phyloP scores from a whole-genome alignment of 306 rosid species.

The Quercus mongolica region DNA sequence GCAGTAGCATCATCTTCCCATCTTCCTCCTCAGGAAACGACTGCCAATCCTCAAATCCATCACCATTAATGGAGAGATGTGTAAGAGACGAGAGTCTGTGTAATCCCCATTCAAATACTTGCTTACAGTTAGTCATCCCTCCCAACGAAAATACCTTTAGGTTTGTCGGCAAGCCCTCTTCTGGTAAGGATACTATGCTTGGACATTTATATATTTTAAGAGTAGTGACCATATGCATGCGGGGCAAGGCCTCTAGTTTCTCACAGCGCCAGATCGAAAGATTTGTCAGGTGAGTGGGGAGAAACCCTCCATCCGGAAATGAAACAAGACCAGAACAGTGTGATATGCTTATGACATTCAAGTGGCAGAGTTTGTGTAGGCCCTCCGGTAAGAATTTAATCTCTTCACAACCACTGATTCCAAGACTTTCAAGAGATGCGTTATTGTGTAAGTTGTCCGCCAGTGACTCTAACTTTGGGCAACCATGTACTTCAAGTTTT shows the following conservation, averaged over 20 bases:
- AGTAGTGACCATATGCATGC: neutral
- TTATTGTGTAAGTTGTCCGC: neutral
- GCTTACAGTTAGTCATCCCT: neutral
- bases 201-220: neutral
- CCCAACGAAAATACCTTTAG: neutral
- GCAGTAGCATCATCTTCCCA: neutral
- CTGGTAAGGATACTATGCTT: neutral
- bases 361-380: neutral
- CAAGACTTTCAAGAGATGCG: neutral
- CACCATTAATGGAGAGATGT: rapidly evolving
- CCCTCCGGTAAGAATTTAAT: slow-evolving; percentile 13
- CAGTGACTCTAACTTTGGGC: slow-evolving; percentile 1
- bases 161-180: too few relatives aligned
- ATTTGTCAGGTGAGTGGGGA: too few relatives aligned
- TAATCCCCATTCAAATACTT: slow-evolving; percentile 10
- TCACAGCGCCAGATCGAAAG: rapidly evolving
- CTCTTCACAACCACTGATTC: neutral
- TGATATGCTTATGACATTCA: neutral
- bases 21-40: neutral
- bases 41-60: neutral
- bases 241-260: slow-evolving; percentile 1
- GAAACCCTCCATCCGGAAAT: too few relatives aligned
- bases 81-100: slow-evolving; percentile 19
- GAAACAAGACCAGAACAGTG: too few relatives aligned
- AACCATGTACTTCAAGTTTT: neutral